Evolutionary conservation across 2,329 filamentous ascomycete genomes (phyloP), one percentile per base, ranked within the genome.

Genomic region (Atkinsonella hypoxylon): DNA sequence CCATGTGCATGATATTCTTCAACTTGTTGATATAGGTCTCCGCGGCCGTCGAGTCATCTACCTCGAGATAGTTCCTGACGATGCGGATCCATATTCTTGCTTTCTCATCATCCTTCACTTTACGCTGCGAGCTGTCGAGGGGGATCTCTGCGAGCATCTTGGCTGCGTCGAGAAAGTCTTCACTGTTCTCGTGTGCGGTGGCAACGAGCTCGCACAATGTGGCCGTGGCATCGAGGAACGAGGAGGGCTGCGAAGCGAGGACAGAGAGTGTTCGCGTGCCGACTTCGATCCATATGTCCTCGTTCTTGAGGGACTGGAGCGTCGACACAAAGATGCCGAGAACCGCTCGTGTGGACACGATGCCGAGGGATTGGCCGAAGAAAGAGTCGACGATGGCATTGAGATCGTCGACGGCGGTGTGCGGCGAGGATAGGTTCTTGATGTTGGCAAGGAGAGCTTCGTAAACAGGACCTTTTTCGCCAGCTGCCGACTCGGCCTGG

Each of bases 21-120:
- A 95, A 85, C 67, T 91, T 90, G 75, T 96, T 96, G 61, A 98
- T 77, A 64, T 90, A 95, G 40, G 78, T 80, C 64, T 94, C 89
- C 41, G 93, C 93, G 36, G 79, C 77, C 1, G 85, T 89, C 9
- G 88, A 85, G 69, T 97, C 90, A 64, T 95, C 91, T 45, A 90
- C 88, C 71, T 98, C 91, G 55, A 98, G 79, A 65, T 93, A 94
- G 72, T 94, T 86, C 55, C 93, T 82, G 63, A 94, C 89, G 63
- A 98, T 95, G 53, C 91, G 87, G 58, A 97, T 85, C 88, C 91
- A 97, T 50, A 93, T 80, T 50, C 77, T 76, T 9, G 89, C 88
- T 68, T 89, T 90, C 58, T 91, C 86, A 59, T 87, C 81, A 63
- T 89, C 83, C 30, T 83, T 81, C 36, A 96, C 82, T 51, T 86